Evolutionary conservation across 495 filamentous ascomycete species (phyloP).

Genomic region (Diplogelasinospora grovesii): DNA sequence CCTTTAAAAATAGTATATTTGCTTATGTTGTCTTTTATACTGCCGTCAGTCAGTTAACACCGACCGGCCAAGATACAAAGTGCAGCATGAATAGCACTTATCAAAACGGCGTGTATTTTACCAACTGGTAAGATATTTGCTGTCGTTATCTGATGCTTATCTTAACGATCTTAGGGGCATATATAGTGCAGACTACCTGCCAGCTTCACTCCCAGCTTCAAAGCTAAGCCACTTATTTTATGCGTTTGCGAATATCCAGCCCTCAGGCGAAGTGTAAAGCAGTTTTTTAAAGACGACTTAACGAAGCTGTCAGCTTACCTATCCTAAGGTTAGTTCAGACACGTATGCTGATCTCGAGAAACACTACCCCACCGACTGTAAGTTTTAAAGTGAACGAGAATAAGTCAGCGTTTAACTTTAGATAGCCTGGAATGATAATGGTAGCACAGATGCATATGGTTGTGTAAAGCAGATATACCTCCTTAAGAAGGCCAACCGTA

Average conservation of each 20-base stretch:
- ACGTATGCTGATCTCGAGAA: constrained; percentile 62
- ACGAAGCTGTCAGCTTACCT: too few relatives aligned
- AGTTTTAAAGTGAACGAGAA: constrained; percentile 7
- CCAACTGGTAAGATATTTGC: constrained; percentile 34
- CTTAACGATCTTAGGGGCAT: constrained; percentile 55
- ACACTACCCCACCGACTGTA: constrained; percentile 55
- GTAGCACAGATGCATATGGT: constrained; percentile 71
- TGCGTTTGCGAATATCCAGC: constrained; percentile 75
- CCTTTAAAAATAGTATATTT: too few relatives aligned
- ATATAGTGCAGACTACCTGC: constrained; percentile 74
- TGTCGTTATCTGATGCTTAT: background rate
- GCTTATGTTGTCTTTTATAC: too few relatives aligned
- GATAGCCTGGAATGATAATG: constrained; percentile 38
- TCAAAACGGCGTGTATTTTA: constrained; percentile 41
- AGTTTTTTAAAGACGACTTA: too few relatives aligned
- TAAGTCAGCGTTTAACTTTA: background rate
- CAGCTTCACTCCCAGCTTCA: constrained; percentile 69
- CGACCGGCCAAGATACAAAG: too few relatives aligned
- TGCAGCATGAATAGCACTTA: too few relatives aligned
- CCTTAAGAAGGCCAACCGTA: constrained; percentile 74
- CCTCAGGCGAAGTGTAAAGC: constrained; percentile 80
- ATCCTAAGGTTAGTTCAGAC: constrained; percentile 48
- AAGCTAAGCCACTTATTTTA: constrained; percentile 86
- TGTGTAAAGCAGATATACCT: constrained; percentile 82
- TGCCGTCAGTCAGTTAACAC: too few relatives aligned